These are phyloP conservation scores for Euphrasia confusa DNA, from an alignment of 257 asterid species.

Conservation along the genomic window DNA sequence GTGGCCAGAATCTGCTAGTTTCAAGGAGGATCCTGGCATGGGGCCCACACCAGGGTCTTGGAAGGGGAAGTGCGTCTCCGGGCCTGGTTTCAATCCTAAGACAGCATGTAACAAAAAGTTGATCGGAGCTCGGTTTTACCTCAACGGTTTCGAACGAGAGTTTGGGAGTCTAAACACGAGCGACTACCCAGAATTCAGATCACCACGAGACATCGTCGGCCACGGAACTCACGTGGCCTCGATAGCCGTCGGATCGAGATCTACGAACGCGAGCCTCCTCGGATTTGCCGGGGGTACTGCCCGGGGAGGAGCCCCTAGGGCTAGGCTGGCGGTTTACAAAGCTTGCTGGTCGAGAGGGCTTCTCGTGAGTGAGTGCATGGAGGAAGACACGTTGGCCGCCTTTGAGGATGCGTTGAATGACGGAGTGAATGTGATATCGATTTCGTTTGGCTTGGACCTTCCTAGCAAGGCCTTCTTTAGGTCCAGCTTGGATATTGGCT, in stretches of 20 bases:
- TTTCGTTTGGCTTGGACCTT: slow-evolving; percentile 39
- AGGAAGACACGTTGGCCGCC: slow-evolving; percentile 53
- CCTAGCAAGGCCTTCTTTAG: slow-evolving; percentile 30
- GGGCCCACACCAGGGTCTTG: slow-evolving; percentile 44
- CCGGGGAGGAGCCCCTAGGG: slow-evolving; percentile 69
- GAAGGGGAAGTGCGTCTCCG: slow-evolving; percentile 49
- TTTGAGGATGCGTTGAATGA: slow-evolving; percentile 59
- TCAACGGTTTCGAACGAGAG: slow-evolving; percentile 38
- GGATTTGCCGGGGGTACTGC: slow-evolving; percentile 47
- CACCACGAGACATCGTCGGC: slow-evolving; percentile 47
- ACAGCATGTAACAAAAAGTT: slow-evolving; percentile 48
- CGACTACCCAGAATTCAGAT: slow-evolving; percentile 30
- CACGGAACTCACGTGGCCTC: slow-evolving; percentile 76
- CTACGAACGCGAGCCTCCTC: slow-evolving; percentile 19
- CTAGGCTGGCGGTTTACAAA: slow-evolving; percentile 65
- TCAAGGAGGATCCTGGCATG: slow-evolving; percentile 44
- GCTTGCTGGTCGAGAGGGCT: slow-evolving; percentile 44
- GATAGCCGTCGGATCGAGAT: slow-evolving; percentile 50
- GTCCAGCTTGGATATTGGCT: slow-evolving; percentile 39
- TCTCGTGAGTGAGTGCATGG: slow-evolving; percentile 28
- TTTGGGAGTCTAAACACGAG: slow-evolving; percentile 32
- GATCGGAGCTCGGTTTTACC: slow-evolving; percentile 50
- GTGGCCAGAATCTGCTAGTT: slow-evolving; percentile 66
- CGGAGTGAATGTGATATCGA: slow-evolving; percentile 52
- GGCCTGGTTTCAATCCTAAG: slow-evolving; percentile 40